Evolutionary conservation across 371 early-diverging fungal species (phyloP).

Genomic region (Nosema bombycis): DNA sequence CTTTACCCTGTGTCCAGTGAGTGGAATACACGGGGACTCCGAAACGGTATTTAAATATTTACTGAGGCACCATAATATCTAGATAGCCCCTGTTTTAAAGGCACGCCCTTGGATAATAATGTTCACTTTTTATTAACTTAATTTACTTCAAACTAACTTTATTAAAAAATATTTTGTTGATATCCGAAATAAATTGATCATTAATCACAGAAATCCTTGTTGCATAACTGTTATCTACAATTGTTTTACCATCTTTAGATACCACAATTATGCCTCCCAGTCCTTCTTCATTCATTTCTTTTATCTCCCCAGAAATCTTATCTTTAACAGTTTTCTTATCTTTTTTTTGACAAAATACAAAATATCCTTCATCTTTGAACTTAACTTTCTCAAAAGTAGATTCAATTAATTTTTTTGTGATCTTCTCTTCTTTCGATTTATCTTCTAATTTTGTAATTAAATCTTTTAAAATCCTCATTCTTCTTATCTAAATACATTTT

Average conservation of each 20-base stretch:
- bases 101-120: too few relatives aligned
- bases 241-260: conserved; percentile 45
- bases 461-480: conserved; percentile 41
- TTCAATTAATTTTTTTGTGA: conserved; percentile 37
- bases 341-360: conserved; percentile 24
- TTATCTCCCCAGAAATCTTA: conserved; percentile 31
- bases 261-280: conserved; percentile 62
- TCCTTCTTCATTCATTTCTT: conserved; percentile 18
- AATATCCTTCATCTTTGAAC: conserved; percentile 17
- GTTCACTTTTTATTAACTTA: background rate
- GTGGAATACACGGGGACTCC: too few relatives aligned
- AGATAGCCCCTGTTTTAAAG: too few relatives aligned
- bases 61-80: too few relatives aligned
- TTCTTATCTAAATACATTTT: conserved; percentile 42
- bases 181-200: conserved; percentile 30
- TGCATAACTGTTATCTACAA: conserved; percentile 61
- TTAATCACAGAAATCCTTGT: conserved; percentile 52
- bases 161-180: conserved; percentile 47
- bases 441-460: conserved; percentile 34
- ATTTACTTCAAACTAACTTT: background rate
- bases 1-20: too few relatives aligned
- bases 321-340: conserved; percentile 30
- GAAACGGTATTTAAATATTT: too few relatives aligned
- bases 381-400: conserved; percentile 47
- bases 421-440: background rate